A percentile compares a stretch with the other conserved stretches of the same genome.
Conservation (phyloP, 345 rosid species). For the Passiflora organensis region DNA sequence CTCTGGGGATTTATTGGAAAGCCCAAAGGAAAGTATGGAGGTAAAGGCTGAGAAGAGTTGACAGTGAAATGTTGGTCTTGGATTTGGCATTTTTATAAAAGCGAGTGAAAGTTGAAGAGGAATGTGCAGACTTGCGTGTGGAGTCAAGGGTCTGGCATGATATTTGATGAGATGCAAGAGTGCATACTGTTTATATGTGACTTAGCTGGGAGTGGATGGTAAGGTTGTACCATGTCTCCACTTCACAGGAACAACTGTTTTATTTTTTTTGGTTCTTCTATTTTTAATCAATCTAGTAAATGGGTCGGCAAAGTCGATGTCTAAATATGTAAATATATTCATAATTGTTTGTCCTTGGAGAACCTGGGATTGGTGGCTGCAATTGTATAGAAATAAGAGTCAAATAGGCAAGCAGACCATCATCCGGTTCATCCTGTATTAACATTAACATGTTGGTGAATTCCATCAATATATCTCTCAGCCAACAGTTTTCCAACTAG, state of each 20-base stretch:
- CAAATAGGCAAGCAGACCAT: conserved; percentile 1
- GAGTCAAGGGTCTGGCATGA: conserved; percentile 21
- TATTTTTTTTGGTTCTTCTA: too few species aligned
- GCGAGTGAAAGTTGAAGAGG: too few species aligned
- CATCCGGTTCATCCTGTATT: conserved; percentile 6
- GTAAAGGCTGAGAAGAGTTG: conserved; percentile 35
- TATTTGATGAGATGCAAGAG: conserved; percentile 24
- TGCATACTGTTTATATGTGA: conserved; percentile 47
- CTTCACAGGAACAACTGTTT: conserved; percentile 21
- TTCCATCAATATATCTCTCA: too few species aligned
- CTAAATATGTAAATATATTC: background rate
- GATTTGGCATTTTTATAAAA: conserved; percentile 28
- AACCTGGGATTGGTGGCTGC: conserved; percentile 17
- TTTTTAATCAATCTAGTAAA: conserved; percentile 11
- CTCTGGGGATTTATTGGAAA: conserved; percentile 50
- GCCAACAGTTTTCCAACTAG: too few species aligned
- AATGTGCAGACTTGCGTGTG: conserved; percentile 54
- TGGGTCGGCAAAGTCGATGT: background rate
- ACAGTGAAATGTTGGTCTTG: conserved; percentile 26
- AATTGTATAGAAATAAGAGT: conserved; percentile 30
- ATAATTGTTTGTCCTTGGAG: conserved; percentile 9
- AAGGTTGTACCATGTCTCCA: conserved; percentile 34
- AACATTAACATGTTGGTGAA: too few species aligned
- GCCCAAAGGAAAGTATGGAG: conserved; percentile 38
- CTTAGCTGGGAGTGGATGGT: conserved; percentile 25